Evolutionary conservation across 768 basidiomycete species (phyloP).

Genomic region (Pulveroboletus sp.): DNA sequence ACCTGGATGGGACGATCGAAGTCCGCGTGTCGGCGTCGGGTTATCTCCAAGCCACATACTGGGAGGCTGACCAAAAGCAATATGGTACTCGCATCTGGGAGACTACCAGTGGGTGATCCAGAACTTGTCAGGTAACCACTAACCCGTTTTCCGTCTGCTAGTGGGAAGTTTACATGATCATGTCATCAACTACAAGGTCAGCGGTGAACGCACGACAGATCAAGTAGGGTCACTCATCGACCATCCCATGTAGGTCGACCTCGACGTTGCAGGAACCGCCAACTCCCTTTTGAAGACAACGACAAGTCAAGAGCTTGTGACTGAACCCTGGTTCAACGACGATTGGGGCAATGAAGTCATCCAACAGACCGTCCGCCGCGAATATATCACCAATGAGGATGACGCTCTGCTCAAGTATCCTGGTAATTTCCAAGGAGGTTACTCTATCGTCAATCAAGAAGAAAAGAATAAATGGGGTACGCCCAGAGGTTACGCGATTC

Average conservation of each 20-base stretch:
- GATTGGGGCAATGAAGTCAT: conserved; percentile 56
- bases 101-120: conserved; percentile 44
- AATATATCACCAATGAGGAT: conserved; percentile 50
- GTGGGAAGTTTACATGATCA: conserved; percentile 71
- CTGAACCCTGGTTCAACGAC: conserved; percentile 54
- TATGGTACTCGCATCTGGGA: conserved; percentile 59
- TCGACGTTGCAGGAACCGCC: conserved; percentile 57
- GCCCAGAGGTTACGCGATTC: conserved; percentile 58
- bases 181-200: conserved; percentile 61
- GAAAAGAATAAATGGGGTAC: conserved; percentile 55
- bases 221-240: not conserved
- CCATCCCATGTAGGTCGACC: conserved; percentile 46
- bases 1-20: conserved; percentile 65
- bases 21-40: conserved; percentile 67
- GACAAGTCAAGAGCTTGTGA: conserved; percentile 47
- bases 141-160: conserved; percentile 14
- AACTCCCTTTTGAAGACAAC: conserved; percentile 56
- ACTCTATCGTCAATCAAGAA: conserved; percentile 54
- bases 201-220: not conserved
- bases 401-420: conserved; percentile 52
- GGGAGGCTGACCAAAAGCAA: conserved; percentile 44
- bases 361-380: conserved; percentile 50
- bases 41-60: conserved; percentile 65
- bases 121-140: not conserved
- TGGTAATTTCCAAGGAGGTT: conserved; percentile 54